Base-by-base conservation (phyloP, 768 basidiomycete species). In the Tephrocybe rancida region DNA sequence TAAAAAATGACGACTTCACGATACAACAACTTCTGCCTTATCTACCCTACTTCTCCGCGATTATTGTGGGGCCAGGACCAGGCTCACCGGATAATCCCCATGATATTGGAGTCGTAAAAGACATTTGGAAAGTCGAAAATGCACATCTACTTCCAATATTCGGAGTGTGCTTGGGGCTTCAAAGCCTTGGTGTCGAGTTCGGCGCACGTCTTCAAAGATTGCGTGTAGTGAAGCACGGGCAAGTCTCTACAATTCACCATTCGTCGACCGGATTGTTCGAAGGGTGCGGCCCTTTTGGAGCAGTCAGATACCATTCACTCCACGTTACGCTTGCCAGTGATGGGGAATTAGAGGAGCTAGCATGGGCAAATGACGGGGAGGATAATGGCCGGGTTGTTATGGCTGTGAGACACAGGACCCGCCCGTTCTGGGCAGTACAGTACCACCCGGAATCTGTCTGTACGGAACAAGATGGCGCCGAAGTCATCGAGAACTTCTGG, bases 361-460 rank as follows among this genome's bases (percentile, higher is more conserved):
- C 87, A 14, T 92, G 88, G 88, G 72, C 85, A 7, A 73, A 86
- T 41, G 90, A 92, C 58, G 82, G 74, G 21, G 71, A 71, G 21
- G 87, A 86, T 48, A 85, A 89, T 55, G 87, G 86, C 5, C 74
- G 61, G 39, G 84, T 91, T 19, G 74, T 90, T 42, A 93, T 94
- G 91, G 90, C 85, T 35, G 70, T 81, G 24, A 80, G 77, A 57
- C 92, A 94, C 64, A 74, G 58, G 45, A 68, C 60, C 21, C 79
- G 76, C 55, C 91, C 92, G 3, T 90, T 91, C 62, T 93, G 88
- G 87, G 90, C 88, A 3, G 92, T 94, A 21, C 92, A 94, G 63
- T 94, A 93, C 65, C 92, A 94, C 65, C 92, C 92, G 5, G 92
- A 93, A 64, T 93, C 91, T 3, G 82, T 88, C 3, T 78, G 87